A percentile compares a stretch with the other conserved stretches of the same genome.
Conservation (phyloP, 2,329 filamentous ascomycete species). For the Corinectria fuckeliana region DNA sequence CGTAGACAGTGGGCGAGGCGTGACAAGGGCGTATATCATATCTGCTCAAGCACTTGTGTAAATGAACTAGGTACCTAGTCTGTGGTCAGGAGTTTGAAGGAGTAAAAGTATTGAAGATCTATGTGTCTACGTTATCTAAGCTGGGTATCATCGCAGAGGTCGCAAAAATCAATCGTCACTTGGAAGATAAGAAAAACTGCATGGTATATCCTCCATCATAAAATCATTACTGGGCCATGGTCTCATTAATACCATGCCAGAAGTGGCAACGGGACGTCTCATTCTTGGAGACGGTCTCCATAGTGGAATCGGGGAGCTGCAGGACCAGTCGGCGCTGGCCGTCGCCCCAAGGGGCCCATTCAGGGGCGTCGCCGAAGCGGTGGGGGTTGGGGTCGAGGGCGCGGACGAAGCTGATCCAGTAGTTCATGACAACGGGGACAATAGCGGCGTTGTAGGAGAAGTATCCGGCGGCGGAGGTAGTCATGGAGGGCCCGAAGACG, state of each 20-base stretch:
- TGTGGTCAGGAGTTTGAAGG: not conserved
- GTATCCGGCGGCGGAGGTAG: conserved; percentile 44
- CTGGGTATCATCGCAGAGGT: conserved; percentile 26
- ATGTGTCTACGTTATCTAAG: not conserved
- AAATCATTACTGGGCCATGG: conserved; percentile 35
- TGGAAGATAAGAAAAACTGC: not conserved
- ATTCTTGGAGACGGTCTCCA: conserved; percentile 47
- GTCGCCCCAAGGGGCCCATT: conserved; percentile 50
- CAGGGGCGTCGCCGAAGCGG: conserved; percentile 43
- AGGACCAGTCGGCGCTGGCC: conserved; percentile 45
- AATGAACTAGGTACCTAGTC: not conserved
- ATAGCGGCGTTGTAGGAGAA: conserved; percentile 52
- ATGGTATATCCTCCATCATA: conserved; percentile 4
- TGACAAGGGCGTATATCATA: not conserved
- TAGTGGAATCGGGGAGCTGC: conserved; percentile 46
- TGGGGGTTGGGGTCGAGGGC: conserved; percentile 52
- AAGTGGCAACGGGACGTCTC: conserved; percentile 49
- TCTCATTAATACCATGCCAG: conserved; percentile 47
- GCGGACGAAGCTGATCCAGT: conserved; percentile 57
- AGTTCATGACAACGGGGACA: conserved; percentile 55
- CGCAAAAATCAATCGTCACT: not conserved
- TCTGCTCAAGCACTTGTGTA: not conserved
- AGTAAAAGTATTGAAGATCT: not conserved
- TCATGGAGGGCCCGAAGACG: conserved; percentile 54
- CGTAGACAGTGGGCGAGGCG: not conserved